Evolutionary conservation across 179 eudicot species (phyloP).

Genomic region (Silene noctiflora): DNA sequence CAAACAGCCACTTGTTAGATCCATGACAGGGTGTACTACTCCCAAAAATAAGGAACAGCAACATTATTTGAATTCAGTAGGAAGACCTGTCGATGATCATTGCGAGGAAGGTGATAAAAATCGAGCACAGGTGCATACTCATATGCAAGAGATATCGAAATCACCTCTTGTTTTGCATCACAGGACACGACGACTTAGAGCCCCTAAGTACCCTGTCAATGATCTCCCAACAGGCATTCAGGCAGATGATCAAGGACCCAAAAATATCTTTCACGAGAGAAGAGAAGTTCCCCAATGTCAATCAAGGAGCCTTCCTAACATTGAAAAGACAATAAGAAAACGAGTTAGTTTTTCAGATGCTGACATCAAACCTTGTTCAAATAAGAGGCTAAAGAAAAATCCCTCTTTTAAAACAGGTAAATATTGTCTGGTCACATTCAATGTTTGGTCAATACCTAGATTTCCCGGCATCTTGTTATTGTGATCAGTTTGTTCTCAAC

Average conservation of each 20-base stretch:
- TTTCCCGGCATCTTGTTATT: constrained; percentile 8
- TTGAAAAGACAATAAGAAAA: constrained; percentile 41
- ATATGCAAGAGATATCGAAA: constrained; percentile 27
- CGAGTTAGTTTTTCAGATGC: constrained; percentile 59
- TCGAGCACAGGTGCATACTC: constrained; percentile 28
- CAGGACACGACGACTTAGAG: constrained; percentile 31
- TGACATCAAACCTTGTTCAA: constrained; percentile 28
- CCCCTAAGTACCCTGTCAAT: constrained; percentile 33
- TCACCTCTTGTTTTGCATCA: constrained; percentile 35
- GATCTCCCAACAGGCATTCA: constrained; percentile 23
- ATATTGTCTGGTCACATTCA: constrained; percentile 17
- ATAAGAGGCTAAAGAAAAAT: constrained; percentile 25
- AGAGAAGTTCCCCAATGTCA: constrained; percentile 29
- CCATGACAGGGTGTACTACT: constrained; percentile 19
- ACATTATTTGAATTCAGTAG: constrained; percentile 17
- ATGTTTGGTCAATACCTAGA: constrained; percentile 1
- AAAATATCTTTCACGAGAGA: constrained; percentile 18
- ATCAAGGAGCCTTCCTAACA: constrained; percentile 19
- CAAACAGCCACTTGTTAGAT: constrained; percentile 11
- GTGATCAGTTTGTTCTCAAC: constrained; percentile 13
- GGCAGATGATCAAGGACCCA: constrained; percentile 27
- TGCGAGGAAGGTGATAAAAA: constrained; percentile 27
- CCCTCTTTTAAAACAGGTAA: constrained; percentile 34
- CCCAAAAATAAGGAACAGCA: constrained; percentile 23
- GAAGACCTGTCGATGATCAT: constrained; percentile 17